Evolutionary conservation across 257 asterid genomes (phyloP).

Genomic region (Fraxinus anomala): DNA sequence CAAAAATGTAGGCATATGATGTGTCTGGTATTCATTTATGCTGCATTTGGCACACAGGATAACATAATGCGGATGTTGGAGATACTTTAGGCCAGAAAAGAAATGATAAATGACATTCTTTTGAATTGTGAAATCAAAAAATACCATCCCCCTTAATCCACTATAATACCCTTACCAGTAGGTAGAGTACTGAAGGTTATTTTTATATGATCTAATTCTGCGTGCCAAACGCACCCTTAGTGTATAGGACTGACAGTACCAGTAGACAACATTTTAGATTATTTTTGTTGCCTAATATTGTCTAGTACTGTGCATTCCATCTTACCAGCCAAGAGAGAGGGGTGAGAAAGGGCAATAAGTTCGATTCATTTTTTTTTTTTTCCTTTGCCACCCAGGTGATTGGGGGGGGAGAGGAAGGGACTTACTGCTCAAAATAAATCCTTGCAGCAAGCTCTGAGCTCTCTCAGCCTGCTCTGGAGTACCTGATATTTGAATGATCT

Average conservation of each 20-base stretch:
- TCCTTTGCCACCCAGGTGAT: background rate
- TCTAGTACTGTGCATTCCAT: background rate
- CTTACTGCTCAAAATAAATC: conserved; percentile 95
- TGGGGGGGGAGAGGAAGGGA: conserved; percentile 10
- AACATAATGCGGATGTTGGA: too few relatives aligned
- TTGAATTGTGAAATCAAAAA: background rate
- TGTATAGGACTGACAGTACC: background rate
- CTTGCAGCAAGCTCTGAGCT: conserved; percentile 98
- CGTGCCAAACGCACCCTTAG: too few relatives aligned
- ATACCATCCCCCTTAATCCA: background rate
- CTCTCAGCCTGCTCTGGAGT: conserved; percentile 98
- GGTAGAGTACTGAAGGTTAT: too few relatives aligned
- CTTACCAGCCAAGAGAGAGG: background rate
- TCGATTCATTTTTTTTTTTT: background rate
- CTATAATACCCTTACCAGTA: background rate
- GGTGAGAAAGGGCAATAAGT: background rate
- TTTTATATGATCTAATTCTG: background rate
- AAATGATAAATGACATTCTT: background rate
- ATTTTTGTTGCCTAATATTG: background rate
- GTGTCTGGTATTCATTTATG: background rate
- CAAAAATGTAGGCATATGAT: background rate
- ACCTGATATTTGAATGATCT: conserved; percentile 87
- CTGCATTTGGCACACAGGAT: too few relatives aligned
- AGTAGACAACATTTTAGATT: background rate
- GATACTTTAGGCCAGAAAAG: background rate